Evolutionary conservation across 1,284 basidiomycete genomes (phyloP), one percentile per base, ranked within the genome.

Genomic region (Gomphus sp.): DNA sequence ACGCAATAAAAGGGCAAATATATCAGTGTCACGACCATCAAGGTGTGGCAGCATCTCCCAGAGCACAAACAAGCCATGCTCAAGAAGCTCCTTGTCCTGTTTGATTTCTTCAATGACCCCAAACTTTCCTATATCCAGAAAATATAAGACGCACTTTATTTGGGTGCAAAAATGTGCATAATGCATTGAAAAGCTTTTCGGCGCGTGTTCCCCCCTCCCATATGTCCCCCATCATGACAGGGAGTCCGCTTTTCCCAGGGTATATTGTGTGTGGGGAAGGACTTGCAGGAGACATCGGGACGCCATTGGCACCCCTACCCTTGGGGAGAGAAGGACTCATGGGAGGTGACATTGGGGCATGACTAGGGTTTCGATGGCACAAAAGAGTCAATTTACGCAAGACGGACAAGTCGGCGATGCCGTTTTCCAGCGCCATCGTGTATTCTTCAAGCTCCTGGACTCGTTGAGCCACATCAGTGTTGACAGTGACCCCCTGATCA

Each of bases 11-110:
- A 79, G 74, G 31, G 80, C 75, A 68, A 89, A 87, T 47, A 89
- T 71, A 60, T 87, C 84, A 11, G 80, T 76, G 72, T 90, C 89
- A 61, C 78, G 81, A 37, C 87, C 87, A 67, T 91, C 89, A 7
- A 90, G 71, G 62, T 83, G 78, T 44, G 76, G 69, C 12, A 91
- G 71, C 66, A 89, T 78, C 71, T 91, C 88, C 85, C 85, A 91
- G 25, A 89, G 65, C 41, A 86, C 75, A 64, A 91, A 83, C 63
- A 91, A 71, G 34, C 82, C 87, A 65, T 88, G 87, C 66, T 87
- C 84, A 37, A 91, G 72, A 61, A 79, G 75, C 62, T 84, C 80
- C 58, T 79, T 78, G 56, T 72, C 72, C 88, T 91, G 65, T n/a
- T 53, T 8, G 16, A 43, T 18, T 39, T 11, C 37, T 18, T 36